phyloP scores from a whole-genome alignment of 805 yeast species.

The Huiozyma sinensis region DNA sequence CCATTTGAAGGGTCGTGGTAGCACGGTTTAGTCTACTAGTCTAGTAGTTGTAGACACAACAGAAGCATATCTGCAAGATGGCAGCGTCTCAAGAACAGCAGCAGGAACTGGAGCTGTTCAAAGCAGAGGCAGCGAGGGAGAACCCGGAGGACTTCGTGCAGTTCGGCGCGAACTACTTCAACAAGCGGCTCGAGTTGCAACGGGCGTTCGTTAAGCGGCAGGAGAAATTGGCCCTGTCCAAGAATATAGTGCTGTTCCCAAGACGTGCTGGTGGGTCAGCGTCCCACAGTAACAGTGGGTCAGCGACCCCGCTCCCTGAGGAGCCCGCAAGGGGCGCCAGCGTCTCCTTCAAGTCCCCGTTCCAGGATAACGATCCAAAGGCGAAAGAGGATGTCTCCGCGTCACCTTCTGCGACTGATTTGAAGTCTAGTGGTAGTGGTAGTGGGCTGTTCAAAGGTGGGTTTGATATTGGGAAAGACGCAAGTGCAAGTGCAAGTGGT shows the following conservation, averaged over 20 bases:
- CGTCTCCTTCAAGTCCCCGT: conserved; percentile 47
- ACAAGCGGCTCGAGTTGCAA: conserved; percentile 48
- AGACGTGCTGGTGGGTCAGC: conserved; percentile 14
- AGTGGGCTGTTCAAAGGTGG: conserved; percentile 3
- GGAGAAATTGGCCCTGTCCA: conserved; percentile 33
- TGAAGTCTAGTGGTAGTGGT: neutral
- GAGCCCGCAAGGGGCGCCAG: conserved; percentile 2
- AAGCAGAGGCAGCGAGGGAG: conserved; percentile 40
- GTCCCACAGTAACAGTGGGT: conserved; percentile 1
- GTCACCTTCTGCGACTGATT: neutral
- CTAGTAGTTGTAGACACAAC: neutral
- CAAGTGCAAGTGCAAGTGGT: neutral
- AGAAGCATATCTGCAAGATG: neutral
- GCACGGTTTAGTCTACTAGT: neutral
- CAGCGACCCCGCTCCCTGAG: neutral
- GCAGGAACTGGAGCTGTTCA: conserved; percentile 51
- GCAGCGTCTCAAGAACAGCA: conserved; percentile 14
- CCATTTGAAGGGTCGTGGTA: neutral
- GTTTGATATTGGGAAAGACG: conserved; percentile 1
- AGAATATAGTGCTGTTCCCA: conserved; percentile 39
- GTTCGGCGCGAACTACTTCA: conserved; percentile 67
- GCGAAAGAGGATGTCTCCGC: conserved; percentile 21
- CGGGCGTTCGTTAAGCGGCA: conserved; percentile 12
- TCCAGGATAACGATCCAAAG: conserved; percentile 56
- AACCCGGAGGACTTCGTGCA: conserved; percentile 63